A percentile compares a stretch with the other conserved stretches of the same genome.
Conservation (phyloP, 2,329 filamentous ascomycete genomes). For the Leptographium procerum region DNA sequence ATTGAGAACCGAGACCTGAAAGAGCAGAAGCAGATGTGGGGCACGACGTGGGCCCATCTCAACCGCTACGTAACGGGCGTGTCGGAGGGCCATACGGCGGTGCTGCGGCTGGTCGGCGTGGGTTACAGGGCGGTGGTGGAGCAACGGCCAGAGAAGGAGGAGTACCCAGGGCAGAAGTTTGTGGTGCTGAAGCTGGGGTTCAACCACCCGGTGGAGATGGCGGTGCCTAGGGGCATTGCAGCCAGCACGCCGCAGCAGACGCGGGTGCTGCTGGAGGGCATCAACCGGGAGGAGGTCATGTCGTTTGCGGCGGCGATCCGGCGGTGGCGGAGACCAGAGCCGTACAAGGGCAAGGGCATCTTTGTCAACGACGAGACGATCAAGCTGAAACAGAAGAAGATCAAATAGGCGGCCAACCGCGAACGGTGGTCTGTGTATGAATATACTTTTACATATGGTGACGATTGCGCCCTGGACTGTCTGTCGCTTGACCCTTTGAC, state of each 20-base stretch:
- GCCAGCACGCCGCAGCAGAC: slow-evolving; percentile 87
- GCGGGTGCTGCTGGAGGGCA: slow-evolving; percentile 78
- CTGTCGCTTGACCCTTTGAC: too few species aligned
- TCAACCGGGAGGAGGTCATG: slow-evolving; percentile 77
- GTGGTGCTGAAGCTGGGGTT: slow-evolving; percentile 92
- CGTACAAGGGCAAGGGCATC: slow-evolving; percentile 98
- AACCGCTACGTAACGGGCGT: slow-evolving; percentile 88
- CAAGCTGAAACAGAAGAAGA: slow-evolving; percentile 96
- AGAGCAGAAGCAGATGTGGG: slow-evolving; percentile 92
- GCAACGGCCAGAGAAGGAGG: slow-evolving; percentile 57
- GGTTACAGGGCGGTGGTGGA: slow-evolving; percentile 89
- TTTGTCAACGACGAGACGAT: slow-evolving; percentile 98
- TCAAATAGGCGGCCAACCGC: slow-evolving; percentile 50
- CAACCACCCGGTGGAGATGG: slow-evolving; percentile 88
- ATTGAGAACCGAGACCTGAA: slow-evolving; percentile 58
- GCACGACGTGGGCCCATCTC: slow-evolving; percentile 80
- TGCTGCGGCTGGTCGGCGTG: slow-evolving; percentile 86
- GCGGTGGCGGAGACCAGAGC: slow-evolving; percentile 82
- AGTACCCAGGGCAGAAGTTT: slow-evolving; percentile 75
- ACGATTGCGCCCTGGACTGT: too few species aligned
- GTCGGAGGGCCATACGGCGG: slow-evolving; percentile 89
- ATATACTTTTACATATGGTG: too few species aligned
- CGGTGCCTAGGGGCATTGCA: slow-evolving; percentile 69
- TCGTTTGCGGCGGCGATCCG: slow-evolving; percentile 83
- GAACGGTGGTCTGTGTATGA: not conserved